Conservation (phyloP, 2,329 filamentous ascomycete genomes). For the Fusarium lateritium region DNA sequence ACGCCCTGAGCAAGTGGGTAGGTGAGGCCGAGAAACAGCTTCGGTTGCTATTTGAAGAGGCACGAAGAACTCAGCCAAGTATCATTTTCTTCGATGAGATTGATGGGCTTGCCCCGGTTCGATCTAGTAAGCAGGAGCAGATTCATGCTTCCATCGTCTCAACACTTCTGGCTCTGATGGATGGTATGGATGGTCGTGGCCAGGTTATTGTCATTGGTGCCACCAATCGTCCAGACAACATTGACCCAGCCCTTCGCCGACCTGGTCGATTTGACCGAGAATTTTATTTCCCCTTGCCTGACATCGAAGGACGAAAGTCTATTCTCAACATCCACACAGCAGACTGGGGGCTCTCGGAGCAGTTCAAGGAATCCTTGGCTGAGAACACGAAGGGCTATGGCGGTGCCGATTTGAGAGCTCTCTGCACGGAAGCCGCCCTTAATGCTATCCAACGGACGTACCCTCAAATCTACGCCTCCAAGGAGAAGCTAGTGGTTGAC, state of each 20-base stretch:
- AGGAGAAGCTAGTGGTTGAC: constrained; percentile 91
- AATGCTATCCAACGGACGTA: constrained; percentile 97
- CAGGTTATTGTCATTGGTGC: constrained; percentile 99
- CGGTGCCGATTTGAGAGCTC: constrained; percentile 91
- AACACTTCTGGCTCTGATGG: constrained; percentile 93
- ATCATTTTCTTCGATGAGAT: constrained; percentile 99
- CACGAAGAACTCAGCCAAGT: constrained; percentile 93
- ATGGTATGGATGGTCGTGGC: constrained; percentile 97
- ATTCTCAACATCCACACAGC: constrained; percentile 97
- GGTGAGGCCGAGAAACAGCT: constrained; percentile 97
- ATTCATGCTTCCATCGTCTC: constrained; percentile 98
- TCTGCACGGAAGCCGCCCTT: constrained; percentile 95
- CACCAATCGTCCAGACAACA: constrained; percentile 97
- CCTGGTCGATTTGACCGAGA: constrained; percentile 97
- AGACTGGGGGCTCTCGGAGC: constrained; percentile 86
- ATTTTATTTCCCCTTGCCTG: constrained; percentile 96
- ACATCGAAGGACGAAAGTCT: constrained; percentile 81
- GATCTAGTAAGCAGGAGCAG: constrained; percentile 98
- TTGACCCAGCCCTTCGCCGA: constrained; percentile 93
- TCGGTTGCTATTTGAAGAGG: constrained; percentile 93
- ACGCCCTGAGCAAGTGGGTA: constrained; percentile 98
- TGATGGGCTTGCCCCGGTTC: constrained; percentile 93
- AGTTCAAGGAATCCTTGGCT: constrained; percentile 87
- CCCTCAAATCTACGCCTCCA: constrained; percentile 94
- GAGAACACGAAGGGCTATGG: constrained; percentile 96